Evolutionary conservation across 1,284 basidiomycete genomes (phyloP).

Genomic region (Acaromyces ingoldii): DNA sequence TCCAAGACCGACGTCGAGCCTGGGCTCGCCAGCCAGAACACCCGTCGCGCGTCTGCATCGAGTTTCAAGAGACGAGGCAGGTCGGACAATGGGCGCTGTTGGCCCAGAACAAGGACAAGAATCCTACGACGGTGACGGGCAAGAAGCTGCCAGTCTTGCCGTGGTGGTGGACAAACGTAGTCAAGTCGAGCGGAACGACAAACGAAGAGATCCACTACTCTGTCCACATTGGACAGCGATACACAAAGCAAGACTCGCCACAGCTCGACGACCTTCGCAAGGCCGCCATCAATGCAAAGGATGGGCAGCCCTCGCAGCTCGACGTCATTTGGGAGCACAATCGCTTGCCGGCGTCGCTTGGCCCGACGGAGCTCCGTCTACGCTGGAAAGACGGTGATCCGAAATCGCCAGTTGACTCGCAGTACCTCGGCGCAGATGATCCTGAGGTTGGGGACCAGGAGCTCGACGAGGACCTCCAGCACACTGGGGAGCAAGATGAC

Average conservation of each 20-base stretch:
- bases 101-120: too few relatives aligned
- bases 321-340: too few relatives aligned
- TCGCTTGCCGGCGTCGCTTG: too few relatives aligned
- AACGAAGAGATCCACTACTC: conserved; percentile 2
- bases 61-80: background rate
- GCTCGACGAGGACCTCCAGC: background rate
- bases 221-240: background rate
- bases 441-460: too few relatives aligned
- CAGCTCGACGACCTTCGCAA: background rate
- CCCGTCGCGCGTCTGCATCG: conserved; percentile 8
- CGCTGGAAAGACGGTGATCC: too few relatives aligned
- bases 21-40: conserved; percentile 32
- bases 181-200: background rate
- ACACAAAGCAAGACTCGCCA: background rate
- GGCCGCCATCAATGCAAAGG: too few relatives aligned
- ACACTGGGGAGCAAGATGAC: conserved; percentile 1
- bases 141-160: background rate
- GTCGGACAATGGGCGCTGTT: background rate
- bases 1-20: conserved; percentile 22
- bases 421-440: too few relatives aligned
- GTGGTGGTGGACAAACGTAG: background rate
- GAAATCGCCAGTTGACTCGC: too few relatives aligned
- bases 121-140: too few relatives aligned
- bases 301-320: too few relatives aligned
- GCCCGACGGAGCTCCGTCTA: too few relatives aligned